A percentile compares a stretch with the other conserved stretches of the same genome.
Evolutionary conservation across 768 basidiomycete species (phyloP).

Genomic region (Kwoniella mangroviensis): DNA sequence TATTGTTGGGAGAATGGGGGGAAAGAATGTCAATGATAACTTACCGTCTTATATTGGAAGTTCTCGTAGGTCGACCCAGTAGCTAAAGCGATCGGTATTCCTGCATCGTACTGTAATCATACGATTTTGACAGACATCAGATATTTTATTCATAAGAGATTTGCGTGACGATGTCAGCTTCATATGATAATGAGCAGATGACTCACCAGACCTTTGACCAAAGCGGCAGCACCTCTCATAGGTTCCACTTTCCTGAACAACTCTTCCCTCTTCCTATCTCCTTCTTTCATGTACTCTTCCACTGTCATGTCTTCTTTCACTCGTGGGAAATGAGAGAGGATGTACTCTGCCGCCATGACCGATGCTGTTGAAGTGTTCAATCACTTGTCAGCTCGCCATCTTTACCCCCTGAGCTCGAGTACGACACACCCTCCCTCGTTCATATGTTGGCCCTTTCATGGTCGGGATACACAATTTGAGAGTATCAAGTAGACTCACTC

Average conservation of each 20-base stretch:
- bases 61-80: slow-evolving; percentile 48
- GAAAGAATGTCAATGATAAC: background rate
- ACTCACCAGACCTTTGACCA: slow-evolving; percentile 53
- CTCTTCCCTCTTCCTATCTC: slow-evolving; percentile 46
- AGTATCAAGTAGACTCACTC: slow-evolving; percentile 30
- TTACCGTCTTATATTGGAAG: slow-evolving; percentile 50
- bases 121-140: background rate
- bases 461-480: background rate
- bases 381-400: too few relatives aligned
- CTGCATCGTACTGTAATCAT: slow-evolving; percentile 48
- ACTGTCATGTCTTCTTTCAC: slow-evolving; percentile 45
- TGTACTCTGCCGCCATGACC: slow-evolving; percentile 39
- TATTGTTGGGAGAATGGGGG: background rate
- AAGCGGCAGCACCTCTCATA: slow-evolving; percentile 50
- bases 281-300: slow-evolving; percentile 49
- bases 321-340: slow-evolving; percentile 44
- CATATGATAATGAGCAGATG: background rate
- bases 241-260: slow-evolving; percentile 48
- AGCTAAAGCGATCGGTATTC: slow-evolving; percentile 54
- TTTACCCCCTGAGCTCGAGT: too few relatives aligned
- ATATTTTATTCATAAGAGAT: slow-evolving; percentile 11
- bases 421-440: too few relatives aligned
- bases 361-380: background rate
- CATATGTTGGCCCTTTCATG: too few relatives aligned
- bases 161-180: background rate